These are phyloP conservation scores for Ceratobasidium sp. DNA, from an alignment of 1,284 basidiomycete genomes.

Conservation along the genomic window DNA sequence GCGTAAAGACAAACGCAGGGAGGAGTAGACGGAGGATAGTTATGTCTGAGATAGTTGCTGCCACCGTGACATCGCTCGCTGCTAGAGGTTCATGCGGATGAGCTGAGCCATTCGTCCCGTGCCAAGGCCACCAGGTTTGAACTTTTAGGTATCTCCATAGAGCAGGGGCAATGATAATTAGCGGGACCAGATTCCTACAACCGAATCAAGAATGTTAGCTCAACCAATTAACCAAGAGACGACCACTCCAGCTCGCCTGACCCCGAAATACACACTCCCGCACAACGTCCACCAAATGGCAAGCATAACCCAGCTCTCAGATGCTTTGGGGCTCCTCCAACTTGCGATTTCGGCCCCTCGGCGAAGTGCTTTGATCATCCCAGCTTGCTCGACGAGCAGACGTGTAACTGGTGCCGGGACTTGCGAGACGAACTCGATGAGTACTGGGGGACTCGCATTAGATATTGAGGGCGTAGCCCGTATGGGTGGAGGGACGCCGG, in stretches of 20 bases:
- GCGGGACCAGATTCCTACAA: constrained; percentile 20
- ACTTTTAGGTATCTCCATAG: constrained; percentile 24
- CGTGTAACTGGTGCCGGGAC: constrained; percentile 46
- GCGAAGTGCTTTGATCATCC: constrained; percentile 33
- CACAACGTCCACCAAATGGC: constrained; percentile 44
- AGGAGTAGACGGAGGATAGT: constrained; percentile 27
- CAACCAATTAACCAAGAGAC: neutral
- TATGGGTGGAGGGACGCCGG: constrained; percentile 14
- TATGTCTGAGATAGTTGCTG: constrained; percentile 29
- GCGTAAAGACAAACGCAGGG: constrained; percentile 7
- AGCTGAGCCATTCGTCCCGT: neutral
- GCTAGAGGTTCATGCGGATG: constrained; percentile 18
- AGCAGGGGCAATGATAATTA: constrained; percentile 14
- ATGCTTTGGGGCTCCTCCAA: constrained; percentile 43
- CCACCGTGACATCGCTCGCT: constrained; percentile 32
- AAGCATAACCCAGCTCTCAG: constrained; percentile 46
- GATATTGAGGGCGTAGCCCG: constrained; percentile 21
- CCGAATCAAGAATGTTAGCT: neutral
- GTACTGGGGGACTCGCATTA: constrained; percentile 18
- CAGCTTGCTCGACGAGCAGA: constrained; percentile 45
- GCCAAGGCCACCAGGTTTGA: constrained; percentile 34
- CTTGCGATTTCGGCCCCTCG: constrained; percentile 43
- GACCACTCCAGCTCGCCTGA: constrained; percentile 42
- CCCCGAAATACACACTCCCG: constrained; percentile 36
- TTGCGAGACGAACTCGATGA: constrained; percentile 45